Percentiles rank a stretch among this genome's conserved stretches.
These are phyloP conservation scores for Chalciporus pseudorubinellus DNA, from an alignment of 768 basidiomycete species.

Conservation along the genomic window DNA sequence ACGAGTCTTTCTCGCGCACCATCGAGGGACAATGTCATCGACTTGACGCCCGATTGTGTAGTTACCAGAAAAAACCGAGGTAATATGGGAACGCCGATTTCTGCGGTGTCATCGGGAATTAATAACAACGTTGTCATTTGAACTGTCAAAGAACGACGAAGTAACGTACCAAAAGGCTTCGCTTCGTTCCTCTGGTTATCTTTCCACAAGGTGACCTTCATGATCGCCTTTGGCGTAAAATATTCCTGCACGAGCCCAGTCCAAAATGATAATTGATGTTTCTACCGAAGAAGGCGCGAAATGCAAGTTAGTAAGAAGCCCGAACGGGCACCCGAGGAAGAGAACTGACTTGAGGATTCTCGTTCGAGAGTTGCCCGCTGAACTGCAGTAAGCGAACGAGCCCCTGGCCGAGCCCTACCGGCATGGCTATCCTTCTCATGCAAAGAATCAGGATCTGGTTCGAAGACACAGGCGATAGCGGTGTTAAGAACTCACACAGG, in stretches of 20 bases:
- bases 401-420: conserved; percentile 59
- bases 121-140: conserved; percentile 1
- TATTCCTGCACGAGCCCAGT: conserved; percentile 60
- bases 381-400: conserved; percentile 65
- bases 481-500: conserved; percentile 30
- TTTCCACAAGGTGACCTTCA: conserved; percentile 87
- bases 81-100: conserved; percentile 76
- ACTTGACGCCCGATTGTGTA: conserved; percentile 79
- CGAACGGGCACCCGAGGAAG: not conserved
- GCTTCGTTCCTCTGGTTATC: conserved; percentile 77
- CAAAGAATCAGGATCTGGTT: conserved; percentile 15
- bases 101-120: conserved; percentile 36
- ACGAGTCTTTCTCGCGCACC: conserved; percentile 70
- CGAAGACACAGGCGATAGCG: not conserved
- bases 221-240: conserved; percentile 65
- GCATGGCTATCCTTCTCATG: conserved; percentile 30
- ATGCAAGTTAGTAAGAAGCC: conserved; percentile 3
- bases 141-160: conserved; percentile 9
- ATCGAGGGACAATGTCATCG: conserved; percentile 77
- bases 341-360: conserved; percentile 44
- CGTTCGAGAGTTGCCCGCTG: conserved; percentile 59
- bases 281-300: conserved; percentile 35
- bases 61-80: conserved; percentile 86
- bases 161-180: conserved; percentile 72
- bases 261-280: conserved; percentile 70